Evolutionary conservation across 768 basidiomycete species (phyloP).

Genomic region (Rubroboletus pulcherrimus): DNA sequence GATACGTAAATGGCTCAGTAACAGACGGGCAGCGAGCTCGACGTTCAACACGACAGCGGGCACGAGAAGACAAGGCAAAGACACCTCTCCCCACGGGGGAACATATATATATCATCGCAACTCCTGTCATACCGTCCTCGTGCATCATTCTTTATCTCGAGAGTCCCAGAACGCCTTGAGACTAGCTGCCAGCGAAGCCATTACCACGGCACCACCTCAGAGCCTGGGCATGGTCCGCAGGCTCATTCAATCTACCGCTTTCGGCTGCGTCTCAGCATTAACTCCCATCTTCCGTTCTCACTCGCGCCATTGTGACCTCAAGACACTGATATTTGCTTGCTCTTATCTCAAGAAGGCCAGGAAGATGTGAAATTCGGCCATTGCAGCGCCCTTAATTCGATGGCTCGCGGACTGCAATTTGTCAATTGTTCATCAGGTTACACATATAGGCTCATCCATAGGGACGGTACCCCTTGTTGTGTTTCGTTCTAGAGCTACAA

Average conservation of each 20-base stretch:
- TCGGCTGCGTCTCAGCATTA: slow-evolving; percentile 6
- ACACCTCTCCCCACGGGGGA: neutral
- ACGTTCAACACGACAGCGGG: neutral
- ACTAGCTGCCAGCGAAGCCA: neutral
- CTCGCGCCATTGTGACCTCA: neutral
- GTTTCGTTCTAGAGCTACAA: slow-evolving; percentile 12
- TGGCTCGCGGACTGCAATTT: neutral
- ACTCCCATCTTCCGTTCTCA: slow-evolving; percentile 7
- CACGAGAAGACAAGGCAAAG: neutral
- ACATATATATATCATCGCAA: neutral
- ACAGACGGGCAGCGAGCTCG: neutral
- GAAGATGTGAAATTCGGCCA: slow-evolving; percentile 4
- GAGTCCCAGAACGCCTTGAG: neutral
- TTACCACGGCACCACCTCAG: slow-evolving; percentile 1
- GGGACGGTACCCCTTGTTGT: neutral
- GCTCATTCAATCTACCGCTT: slow-evolving; percentile 21
- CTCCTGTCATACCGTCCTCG: neutral
- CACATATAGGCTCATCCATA: neutral
- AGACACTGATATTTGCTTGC: neutral
- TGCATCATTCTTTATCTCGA: neutral
- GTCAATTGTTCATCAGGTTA: slow-evolving; percentile 4
- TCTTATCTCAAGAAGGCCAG: slow-evolving; percentile 5
- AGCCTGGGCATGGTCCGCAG: neutral
- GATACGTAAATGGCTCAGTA: neutral
- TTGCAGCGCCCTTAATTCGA: slow-evolving; percentile 4